Percentiles rank a stretch among this genome's conserved stretches.
Evolutionary conservation across 2,329 filamentous ascomycete species (phyloP).

Genomic region (Alternaria arbusti): DNA sequence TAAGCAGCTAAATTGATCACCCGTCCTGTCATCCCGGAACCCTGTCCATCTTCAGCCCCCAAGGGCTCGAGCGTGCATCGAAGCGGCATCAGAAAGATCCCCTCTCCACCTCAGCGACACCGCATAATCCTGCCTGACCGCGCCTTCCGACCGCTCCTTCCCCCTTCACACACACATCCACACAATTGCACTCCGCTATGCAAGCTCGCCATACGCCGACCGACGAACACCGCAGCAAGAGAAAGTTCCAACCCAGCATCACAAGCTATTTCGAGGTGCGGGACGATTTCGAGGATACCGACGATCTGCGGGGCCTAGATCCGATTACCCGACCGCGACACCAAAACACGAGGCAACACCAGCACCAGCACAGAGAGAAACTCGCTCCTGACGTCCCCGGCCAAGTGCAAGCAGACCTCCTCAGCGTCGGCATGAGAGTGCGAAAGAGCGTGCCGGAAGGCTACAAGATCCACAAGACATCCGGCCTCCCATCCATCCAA

Average conservation of each 20-base stretch:
- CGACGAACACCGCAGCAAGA: conserved; percentile 48
- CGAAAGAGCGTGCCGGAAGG: conserved; percentile 93
- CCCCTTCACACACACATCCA: not conserved
- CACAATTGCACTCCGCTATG: conserved; percentile 13
- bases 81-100: conserved; percentile 25
- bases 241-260: conserved; percentile 54
- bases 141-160: not conserved
- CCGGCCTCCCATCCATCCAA: conserved; percentile 31
- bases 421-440: conserved; percentile 91
- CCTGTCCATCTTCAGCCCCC: conserved; percentile 15
- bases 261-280: conserved; percentile 51
- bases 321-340: conserved; percentile 33
- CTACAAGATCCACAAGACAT: conserved; percentile 75
- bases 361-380: conserved; percentile 18
- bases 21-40: conserved; percentile 23
- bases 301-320: conserved; percentile 35
- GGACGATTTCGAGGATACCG: conserved; percentile 25
- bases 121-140: conserved; percentile 6
- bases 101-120: conserved; percentile 12
- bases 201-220: conserved; percentile 20
- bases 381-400: conserved; percentile 63
- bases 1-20: conserved; percentile 26
- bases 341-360: conserved; percentile 19
- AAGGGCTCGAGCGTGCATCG: conserved; percentile 29
- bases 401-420: conserved; percentile 78